A percentile compares a stretch with the other conserved stretches of the same genome.
These are phyloP conservation scores for Yarrowia osloensis DNA, from an alignment of 805 yeast genomes.

Conservation along the genomic window DNA sequence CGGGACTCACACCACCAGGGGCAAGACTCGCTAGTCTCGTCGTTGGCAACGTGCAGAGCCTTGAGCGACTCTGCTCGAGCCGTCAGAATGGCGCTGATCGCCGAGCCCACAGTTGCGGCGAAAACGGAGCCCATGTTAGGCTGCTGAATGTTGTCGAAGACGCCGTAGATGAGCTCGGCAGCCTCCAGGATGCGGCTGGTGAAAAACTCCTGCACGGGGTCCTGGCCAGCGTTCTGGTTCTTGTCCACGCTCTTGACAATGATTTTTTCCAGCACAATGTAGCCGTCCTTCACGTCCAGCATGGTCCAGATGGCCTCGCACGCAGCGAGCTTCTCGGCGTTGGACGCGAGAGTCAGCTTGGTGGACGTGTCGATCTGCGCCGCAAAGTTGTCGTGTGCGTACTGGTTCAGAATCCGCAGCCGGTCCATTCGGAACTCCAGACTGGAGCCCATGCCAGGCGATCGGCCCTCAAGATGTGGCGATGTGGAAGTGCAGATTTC, in stretches of 20 bases:
- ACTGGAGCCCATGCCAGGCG: constrained; percentile 55
- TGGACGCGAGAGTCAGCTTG: constrained; percentile 31
- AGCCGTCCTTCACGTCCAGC: background rate
- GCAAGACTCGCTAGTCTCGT: background rate
- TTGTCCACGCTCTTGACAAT: background rate
- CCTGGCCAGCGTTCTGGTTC: background rate
- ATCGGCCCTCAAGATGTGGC: constrained; percentile 55
- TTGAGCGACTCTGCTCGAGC: background rate
- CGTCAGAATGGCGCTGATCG: background rate
- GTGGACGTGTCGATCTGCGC: constrained; percentile 31
- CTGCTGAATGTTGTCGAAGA: background rate
- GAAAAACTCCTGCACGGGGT: background rate
- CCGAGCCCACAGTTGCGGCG: background rate
- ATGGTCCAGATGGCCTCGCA: constrained; percentile 23
- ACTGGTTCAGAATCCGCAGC: constrained; percentile 46
- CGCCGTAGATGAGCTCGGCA: background rate
- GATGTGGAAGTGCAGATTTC: constrained; percentile 63
- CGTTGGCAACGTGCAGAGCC: background rate
- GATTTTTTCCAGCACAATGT: constrained; percentile 1
- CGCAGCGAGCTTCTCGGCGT: constrained; percentile 29
- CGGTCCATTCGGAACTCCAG: constrained; percentile 51
- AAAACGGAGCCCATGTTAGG: background rate
- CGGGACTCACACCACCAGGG: constrained; percentile 12
- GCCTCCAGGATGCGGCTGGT: constrained; percentile 1
- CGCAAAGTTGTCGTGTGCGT: constrained; percentile 46